Evolutionary conservation across 2,329 filamentous ascomycete species (phyloP).

Genomic region (Tolypocladium nubicola): DNA sequence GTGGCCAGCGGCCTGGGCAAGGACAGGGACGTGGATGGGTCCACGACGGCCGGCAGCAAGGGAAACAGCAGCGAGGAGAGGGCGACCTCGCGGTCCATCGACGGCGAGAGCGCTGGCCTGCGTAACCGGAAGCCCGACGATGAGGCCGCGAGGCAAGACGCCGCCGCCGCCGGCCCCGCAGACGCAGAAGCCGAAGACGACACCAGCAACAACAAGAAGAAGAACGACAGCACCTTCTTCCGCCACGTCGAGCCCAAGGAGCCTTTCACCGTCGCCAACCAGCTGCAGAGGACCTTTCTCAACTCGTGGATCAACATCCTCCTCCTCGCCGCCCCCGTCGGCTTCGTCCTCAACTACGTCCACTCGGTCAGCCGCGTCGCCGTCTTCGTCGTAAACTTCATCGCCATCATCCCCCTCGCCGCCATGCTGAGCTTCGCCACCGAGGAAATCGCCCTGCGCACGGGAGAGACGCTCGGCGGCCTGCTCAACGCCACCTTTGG

Average conservation of each 20-base stretch:
- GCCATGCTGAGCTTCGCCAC: slow-evolving; percentile 81
- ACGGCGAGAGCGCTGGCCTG: slow-evolving; percentile 12
- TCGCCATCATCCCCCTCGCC: slow-evolving; percentile 84
- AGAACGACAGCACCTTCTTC: slow-evolving; percentile 28
- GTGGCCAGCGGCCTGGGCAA: slow-evolving; percentile 12
- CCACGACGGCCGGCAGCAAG: slow-evolving; percentile 8
- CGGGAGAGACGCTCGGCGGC: slow-evolving; percentile 78
- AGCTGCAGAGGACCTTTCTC: slow-evolving; percentile 64
- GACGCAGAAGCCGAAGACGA: slow-evolving; percentile 15
- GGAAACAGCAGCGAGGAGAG: slow-evolving; percentile 8
- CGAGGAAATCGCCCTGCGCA: slow-evolving; percentile 74
- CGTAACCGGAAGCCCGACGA: slow-evolving; percentile 21
- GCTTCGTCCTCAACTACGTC: slow-evolving; percentile 64
- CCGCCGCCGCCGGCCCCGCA: slow-evolving; percentile 2
- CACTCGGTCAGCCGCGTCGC: slow-evolving; percentile 42
- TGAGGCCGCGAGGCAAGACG: slow-evolving; percentile 7
- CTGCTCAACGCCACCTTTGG: slow-evolving; percentile 87
- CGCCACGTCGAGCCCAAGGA: slow-evolving; percentile 37
- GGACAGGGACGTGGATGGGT: slow-evolving; percentile 10
- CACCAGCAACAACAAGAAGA: slow-evolving; percentile 20
- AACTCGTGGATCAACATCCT: slow-evolving; percentile 83
- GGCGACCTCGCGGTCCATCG: slow-evolving; percentile 9
- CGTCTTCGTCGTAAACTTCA: slow-evolving; percentile 83
- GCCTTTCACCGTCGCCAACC: slow-evolving; percentile 50
- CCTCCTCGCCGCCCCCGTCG: slow-evolving; percentile 66